Percentiles rank a stretch among this genome's conserved stretches.
Evolutionary conservation across 371 early-diverging fungal genomes (phyloP).

Genomic region (Syncephalis fuscata): DNA sequence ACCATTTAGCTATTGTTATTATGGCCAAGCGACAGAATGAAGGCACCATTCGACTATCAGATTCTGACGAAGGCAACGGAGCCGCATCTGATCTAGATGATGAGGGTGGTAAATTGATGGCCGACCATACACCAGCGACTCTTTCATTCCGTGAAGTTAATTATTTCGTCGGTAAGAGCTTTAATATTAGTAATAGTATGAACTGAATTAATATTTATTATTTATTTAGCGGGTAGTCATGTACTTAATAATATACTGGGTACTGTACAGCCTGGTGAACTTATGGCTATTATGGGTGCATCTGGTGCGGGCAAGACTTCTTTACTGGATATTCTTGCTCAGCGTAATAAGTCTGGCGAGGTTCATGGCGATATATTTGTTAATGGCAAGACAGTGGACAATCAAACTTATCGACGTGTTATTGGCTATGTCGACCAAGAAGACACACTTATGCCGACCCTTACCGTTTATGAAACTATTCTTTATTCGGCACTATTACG

Average conservation of each 20-base stretch:
- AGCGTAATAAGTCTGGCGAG: slow-evolving; percentile 62
- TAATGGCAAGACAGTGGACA: slow-evolving; percentile 48
- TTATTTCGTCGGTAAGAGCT: slow-evolving; percentile 27
- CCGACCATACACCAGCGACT: slow-evolving; percentile 46
- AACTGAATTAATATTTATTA: no score
- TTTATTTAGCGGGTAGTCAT: slow-evolving; percentile 10
- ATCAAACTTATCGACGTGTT: slow-evolving; percentile 33
- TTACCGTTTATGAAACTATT: slow-evolving; percentile 86
- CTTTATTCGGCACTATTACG: slow-evolving; percentile 71
- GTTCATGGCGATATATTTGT: slow-evolving; percentile 77
- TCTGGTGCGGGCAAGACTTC: slow-evolving; percentile 60
- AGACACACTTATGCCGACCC: slow-evolving; percentile 63
- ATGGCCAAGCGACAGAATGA: not conserved
- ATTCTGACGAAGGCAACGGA: slow-evolving; percentile 3
- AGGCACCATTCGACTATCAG: not conserved
- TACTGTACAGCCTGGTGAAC: slow-evolving; percentile 57
- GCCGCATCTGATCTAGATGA: slow-evolving; percentile 27
- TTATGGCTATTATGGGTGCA: slow-evolving; percentile 63
- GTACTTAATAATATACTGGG: slow-evolving; percentile 53
- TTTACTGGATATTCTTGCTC: slow-evolving; percentile 77
- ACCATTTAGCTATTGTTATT: not conserved
- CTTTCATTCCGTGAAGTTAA: slow-evolving; percentile 43
- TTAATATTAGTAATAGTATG: not conserved
- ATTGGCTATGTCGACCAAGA: slow-evolving; percentile 89
- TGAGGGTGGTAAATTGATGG: slow-evolving; percentile 51